These are phyloP conservation scores for Lepiota venenata DNA, from an alignment of 768 basidiomycete genomes.

Conservation along the genomic window DNA sequence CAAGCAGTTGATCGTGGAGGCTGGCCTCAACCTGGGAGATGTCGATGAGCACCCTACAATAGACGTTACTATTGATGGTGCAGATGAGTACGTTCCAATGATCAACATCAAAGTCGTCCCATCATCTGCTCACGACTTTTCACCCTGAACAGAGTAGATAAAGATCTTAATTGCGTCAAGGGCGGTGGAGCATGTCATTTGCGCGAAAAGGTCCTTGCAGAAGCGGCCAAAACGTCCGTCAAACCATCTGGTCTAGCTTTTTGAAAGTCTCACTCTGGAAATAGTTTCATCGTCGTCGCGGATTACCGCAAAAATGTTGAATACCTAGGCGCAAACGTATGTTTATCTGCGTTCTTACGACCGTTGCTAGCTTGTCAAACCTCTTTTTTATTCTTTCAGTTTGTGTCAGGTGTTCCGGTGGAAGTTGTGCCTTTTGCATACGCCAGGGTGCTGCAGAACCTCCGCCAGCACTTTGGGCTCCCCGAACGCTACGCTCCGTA, in stretches of 20 bases:
- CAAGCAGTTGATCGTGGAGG: constrained; percentile 87
- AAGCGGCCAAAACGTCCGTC: constrained; percentile 83
- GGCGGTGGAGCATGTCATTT: constrained; percentile 96
- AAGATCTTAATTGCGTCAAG: constrained; percentile 88
- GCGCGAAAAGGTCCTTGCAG: constrained; percentile 96
- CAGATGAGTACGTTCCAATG: constrained; percentile 73
- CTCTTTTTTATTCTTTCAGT: constrained; percentile 44
- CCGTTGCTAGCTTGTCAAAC: not conserved
- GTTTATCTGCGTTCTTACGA: constrained; percentile 23
- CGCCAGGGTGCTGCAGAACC: constrained; percentile 75
- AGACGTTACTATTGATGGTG: constrained; percentile 97
- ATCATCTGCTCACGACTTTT: constrained; percentile 1
- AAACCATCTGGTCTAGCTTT: not conserved
- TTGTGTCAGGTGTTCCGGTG: constrained; percentile 85
- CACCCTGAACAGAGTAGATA: constrained; percentile 64
- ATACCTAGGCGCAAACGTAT: constrained; percentile 76
- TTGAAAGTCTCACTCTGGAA: constrained; percentile 1
- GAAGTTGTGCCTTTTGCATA: constrained; percentile 98
- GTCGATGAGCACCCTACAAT: constrained; percentile 85
- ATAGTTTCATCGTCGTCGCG: constrained; percentile 85
- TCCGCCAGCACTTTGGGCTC: constrained; percentile 60
- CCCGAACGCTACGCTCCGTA: constrained; percentile 75
- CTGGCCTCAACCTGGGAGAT: constrained; percentile 78
- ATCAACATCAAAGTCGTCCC: not conserved
- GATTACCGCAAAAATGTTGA: constrained; percentile 94